Percentiles rank a stretch among this genome's conserved stretches.
phyloP scores from a whole-genome alignment of 1,284 basidiomycete genomes.

The Rhodotorula sp. region DNA sequence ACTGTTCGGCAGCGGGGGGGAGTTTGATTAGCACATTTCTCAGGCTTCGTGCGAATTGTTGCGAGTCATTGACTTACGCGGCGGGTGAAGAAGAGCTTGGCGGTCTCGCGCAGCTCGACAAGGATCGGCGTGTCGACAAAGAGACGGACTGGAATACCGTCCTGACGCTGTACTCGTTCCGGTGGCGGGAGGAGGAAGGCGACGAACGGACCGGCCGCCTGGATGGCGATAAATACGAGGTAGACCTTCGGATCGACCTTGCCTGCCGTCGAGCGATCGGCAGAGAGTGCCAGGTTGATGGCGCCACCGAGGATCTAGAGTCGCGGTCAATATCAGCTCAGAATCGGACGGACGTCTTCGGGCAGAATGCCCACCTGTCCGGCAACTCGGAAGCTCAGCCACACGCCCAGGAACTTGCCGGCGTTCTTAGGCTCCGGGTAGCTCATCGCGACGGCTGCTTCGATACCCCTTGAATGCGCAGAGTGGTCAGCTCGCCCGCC shows the following conservation, averaged over 20 bases:
- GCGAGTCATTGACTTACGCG: constrained; percentile 31
- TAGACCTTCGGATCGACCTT: constrained; percentile 48
- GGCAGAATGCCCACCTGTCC: constrained; percentile 39
- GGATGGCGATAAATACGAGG: constrained; percentile 51
- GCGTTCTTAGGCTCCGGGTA: constrained; percentile 49
- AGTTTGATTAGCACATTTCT: background rate
- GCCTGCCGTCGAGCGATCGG: constrained; percentile 44
- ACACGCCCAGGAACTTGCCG: constrained; percentile 49
- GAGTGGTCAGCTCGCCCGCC: constrained; percentile 20
- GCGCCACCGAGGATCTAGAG: constrained; percentile 14
- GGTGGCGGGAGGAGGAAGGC: constrained; percentile 34
- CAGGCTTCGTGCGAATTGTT: background rate
- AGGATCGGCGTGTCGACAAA: constrained; percentile 40
- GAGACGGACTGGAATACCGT: constrained; percentile 27
- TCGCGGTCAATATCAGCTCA: background rate
- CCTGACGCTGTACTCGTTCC: constrained; percentile 29
- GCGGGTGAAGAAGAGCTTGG: constrained; percentile 39
- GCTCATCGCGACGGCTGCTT: constrained; percentile 42
- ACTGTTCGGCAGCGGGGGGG: constrained; percentile 30
- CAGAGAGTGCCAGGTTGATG: constrained; percentile 48
- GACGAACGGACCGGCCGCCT: constrained; percentile 26
- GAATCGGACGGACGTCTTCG: constrained; percentile 45
- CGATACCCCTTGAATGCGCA: constrained; percentile 48
- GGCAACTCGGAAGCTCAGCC: constrained; percentile 41
- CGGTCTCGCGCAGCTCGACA: constrained; percentile 43